Conservation (phyloP, 164 flowering plant genomes). For the Sedum album region DNA sequence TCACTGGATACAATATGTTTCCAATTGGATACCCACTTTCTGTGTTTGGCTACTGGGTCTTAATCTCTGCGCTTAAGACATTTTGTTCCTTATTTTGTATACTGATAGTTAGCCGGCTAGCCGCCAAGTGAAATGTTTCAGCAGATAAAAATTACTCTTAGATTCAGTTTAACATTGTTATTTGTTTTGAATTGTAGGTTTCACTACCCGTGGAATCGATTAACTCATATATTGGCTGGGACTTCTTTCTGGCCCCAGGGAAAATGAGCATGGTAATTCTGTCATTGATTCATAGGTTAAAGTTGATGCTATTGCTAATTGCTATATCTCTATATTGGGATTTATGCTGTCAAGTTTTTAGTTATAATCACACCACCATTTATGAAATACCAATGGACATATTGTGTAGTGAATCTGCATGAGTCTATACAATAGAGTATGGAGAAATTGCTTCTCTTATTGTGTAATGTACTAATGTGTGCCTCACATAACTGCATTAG, state of each 20-base stretch:
- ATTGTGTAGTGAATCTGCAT: neutral
- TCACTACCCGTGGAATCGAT: slow-evolving; percentile 61
- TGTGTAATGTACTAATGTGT: no score
- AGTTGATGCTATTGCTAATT: neutral
- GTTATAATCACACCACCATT: neutral
- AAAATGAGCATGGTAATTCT: slow-evolving; percentile 60
- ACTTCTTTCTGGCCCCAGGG: slow-evolving; percentile 72
- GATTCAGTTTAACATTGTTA: neutral
- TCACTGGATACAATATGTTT: neutral
- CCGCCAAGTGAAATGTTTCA: neutral
- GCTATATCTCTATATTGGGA: neutral
- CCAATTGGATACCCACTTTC: neutral
- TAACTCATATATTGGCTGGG: slow-evolving; percentile 97
- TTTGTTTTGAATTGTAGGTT: slow-evolving; percentile 34
- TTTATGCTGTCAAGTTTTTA: neutral
- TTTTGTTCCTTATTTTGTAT: neutral
- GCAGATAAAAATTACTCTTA: neutral
- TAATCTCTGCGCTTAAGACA: neutral
- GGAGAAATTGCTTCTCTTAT: no score
- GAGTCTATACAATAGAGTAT: no score
- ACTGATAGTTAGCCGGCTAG: neutral
- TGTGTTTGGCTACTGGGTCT: neutral
- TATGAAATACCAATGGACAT: neutral
- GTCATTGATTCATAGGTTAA: neutral
- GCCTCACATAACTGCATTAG: neutral